Conservation (phyloP, 2,329 filamentous ascomycete genomes). For the Monilinia fructigena region DNA sequence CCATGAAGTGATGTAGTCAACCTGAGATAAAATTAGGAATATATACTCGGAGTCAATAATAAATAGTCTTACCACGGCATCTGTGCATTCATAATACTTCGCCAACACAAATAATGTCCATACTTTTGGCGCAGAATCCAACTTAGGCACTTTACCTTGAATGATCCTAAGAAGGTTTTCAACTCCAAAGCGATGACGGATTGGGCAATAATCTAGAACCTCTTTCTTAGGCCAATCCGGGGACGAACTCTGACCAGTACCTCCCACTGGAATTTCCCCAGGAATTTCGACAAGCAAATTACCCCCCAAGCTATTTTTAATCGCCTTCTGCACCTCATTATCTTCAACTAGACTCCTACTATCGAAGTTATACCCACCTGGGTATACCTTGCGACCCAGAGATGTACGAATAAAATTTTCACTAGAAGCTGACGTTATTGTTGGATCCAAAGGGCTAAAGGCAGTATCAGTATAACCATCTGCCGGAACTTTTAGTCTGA, state of each 20-base stretch:
- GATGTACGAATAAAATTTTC: not conserved
- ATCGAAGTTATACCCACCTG: not conserved
- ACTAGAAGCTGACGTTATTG: not conserved
- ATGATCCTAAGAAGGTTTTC: constrained; percentile 61
- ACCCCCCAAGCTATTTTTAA: not conserved
- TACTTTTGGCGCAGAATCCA: constrained; percentile 65
- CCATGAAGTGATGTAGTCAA: constrained; percentile 56
- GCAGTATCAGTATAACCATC: not conserved
- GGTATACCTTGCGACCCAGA: not conserved
- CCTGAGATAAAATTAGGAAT: constrained; percentile 21
- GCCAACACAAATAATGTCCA: constrained; percentile 66
- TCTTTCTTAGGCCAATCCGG: not conserved
- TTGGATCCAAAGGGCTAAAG: not conserved
- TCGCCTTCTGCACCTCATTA: not conserved
- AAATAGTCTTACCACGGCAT: constrained; percentile 43
- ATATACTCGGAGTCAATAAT: constrained; percentile 12
- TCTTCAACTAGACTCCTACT: not conserved
- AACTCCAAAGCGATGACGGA: constrained; percentile 63
- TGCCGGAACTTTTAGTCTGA: not conserved
- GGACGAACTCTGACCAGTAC: not conserved
- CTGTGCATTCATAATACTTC: constrained; percentile 55
- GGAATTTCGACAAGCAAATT: not conserved
- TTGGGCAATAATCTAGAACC: constrained; percentile 59
- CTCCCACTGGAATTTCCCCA: not conserved
- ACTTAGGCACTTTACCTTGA: constrained; percentile 50